Evolutionary conservation across 192 early-diverging fungal species (phyloP), one percentile per base, ranked within the genome.

Genomic region (Coemansia aciculifera): DNA sequence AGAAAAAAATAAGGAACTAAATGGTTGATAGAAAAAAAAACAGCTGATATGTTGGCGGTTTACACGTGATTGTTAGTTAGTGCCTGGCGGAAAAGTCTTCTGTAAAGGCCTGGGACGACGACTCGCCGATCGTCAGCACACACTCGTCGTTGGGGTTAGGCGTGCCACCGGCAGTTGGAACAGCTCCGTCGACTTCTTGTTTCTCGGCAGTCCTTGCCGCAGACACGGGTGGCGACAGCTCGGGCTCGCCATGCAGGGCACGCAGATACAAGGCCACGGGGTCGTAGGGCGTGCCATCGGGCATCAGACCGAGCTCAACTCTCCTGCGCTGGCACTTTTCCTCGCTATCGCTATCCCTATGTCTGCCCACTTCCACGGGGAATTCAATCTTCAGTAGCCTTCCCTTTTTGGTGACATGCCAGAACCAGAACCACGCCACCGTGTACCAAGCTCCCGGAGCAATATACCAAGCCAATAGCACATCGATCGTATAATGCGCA

Each of bases 401-500:
- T 34, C 83, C 83, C 68, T 80, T 80, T 43, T 61, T 63, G 7
- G 78, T 80, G 1, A 85, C 57, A 19, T 85, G 83, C 75, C 75
- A 78, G 73, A 81, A 80, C 84, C 84, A 85, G 72, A 85, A 85
- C 69, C 74, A 78, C 29, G 79, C 76, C n/a, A 82, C 79, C 6
- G 77, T 81, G 56, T 81, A 86, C 79, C 79, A 86, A 3, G 81
- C 74, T 29, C 86, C 85, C 0, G 76, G 74, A 7, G 81, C 83
- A 59, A 88, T 76, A 63, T 88, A 87, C 66, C 84, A 85, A 17
- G 86, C 88, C 23, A 89, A 69, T 67, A 89, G n/a, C 6, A 88
- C 86, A 38, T 89, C 88, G 11, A 84, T 81, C 0, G 85, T 86
- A 61, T 90, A 90, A 64, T 90, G 89, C 2, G 89, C 86, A 13